Evolutionary conservation across 164 flowering plant species (phyloP).

Genomic region (Paratinospora sagittata): DNA sequence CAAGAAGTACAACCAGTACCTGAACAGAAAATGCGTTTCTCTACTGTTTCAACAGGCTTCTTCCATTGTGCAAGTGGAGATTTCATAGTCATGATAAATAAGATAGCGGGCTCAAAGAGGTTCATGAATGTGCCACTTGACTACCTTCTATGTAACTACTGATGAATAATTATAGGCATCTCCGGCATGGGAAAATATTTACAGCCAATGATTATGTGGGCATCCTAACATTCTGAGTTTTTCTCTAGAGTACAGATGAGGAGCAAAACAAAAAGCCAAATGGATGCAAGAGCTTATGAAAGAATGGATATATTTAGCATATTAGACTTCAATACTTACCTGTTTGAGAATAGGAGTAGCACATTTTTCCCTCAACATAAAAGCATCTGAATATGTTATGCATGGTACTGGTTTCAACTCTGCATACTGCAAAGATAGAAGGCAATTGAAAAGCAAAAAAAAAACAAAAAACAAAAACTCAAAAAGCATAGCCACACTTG

Average conservation of each 20-base stretch:
- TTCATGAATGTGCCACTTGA: too few relatives aligned
- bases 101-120: too few relatives aligned
- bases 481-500: background rate
- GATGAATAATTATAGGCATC: too few relatives aligned
- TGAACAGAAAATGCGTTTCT: background rate
- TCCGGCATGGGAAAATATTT: too few relatives aligned
- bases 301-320: background rate
- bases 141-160: too few relatives aligned
- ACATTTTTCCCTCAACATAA: conserved; percentile 58
- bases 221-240: too few relatives aligned
- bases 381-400: conserved; percentile 79
- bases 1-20: background rate
- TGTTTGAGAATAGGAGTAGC: conserved; percentile 88
- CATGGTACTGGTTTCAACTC: conserved; percentile 98
- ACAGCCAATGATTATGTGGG: too few relatives aligned
- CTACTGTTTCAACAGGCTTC: background rate
- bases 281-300: too few relatives aligned
- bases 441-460: background rate
- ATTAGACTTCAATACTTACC: conserved; percentile 32
- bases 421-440: conserved; percentile 61
- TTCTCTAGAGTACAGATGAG: too few relatives aligned
- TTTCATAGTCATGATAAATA: too few relatives aligned
- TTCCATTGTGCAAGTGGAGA: background rate
- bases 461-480: too few relatives aligned
- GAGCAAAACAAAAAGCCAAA: background rate